Percentiles rank a stretch among this genome's conserved stretches.
Evolutionary conservation across 495 filamentous ascomycete species (phyloP).

Genomic region (Xylaria telfairii): DNA sequence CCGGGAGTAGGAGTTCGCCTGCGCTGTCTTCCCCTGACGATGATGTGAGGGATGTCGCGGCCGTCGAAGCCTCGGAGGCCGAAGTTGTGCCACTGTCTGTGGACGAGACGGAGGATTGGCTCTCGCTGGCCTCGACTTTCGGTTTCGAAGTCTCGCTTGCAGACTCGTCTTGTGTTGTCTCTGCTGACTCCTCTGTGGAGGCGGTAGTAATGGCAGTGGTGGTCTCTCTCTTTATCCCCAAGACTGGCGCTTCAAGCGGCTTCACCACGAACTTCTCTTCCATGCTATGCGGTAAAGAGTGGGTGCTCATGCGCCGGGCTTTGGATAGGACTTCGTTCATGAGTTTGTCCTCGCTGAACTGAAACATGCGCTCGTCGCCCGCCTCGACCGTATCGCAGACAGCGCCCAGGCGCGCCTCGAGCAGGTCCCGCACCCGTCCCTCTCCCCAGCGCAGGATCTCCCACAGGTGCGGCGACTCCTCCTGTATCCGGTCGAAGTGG

Average conservation of each 20-base stretch:
- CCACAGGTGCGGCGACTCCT: constrained; percentile 60
- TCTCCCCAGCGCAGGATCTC: constrained; percentile 59
- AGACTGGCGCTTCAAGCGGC: constrained; percentile 74
- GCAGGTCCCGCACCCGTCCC: constrained; percentile 36
- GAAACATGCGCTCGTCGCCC: constrained; percentile 82
- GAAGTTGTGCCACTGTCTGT: constrained; percentile 45
- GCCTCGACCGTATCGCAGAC: constrained; percentile 82
- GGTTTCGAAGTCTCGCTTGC: constrained; percentile 41
- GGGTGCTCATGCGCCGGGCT: constrained; percentile 69
- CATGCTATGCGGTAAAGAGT: constrained; percentile 76
- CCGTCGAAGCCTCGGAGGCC: constrained; percentile 49
- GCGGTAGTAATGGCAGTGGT: constrained; percentile 51
- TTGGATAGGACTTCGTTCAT: constrained; percentile 71
- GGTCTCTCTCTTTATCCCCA: constrained; percentile 61
- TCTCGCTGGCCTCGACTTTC: constrained; percentile 41
- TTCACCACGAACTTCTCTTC: constrained; percentile 83
- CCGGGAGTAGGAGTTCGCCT: constrained; percentile 42
- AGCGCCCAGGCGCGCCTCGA: constrained; percentile 57
- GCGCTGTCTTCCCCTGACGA: constrained; percentile 25
- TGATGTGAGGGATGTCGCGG: constrained; percentile 48
- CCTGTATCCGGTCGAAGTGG: constrained; percentile 70
- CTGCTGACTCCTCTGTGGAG: constrained; percentile 28
- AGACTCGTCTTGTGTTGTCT: constrained; percentile 36
- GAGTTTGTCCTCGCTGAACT: constrained; percentile 73
- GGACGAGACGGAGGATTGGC: constrained; percentile 44